Percentiles rank a stretch among this genome's conserved stretches.
Conservation (phyloP, 805 yeast genomes). For the Komagataella pseudopastoris region DNA sequence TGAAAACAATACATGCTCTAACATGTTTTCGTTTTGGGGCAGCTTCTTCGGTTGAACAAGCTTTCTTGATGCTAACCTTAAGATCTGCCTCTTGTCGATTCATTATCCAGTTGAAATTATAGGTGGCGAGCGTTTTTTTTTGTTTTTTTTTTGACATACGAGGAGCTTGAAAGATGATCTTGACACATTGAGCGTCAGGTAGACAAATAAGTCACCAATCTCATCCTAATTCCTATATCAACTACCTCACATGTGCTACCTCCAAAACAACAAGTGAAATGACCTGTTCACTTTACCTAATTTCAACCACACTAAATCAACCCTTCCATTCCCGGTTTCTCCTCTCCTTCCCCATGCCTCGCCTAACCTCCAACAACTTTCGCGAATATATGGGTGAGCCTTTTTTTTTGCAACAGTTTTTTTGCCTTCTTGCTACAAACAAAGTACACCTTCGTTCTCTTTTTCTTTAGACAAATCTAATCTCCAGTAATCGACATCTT, state of each 20-base stretch:
- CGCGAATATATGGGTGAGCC: background rate
- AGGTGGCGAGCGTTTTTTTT: background rate
- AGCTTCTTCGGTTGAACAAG: constrained; percentile 72
- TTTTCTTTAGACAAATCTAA: background rate
- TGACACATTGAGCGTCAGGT: background rate
- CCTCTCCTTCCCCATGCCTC: background rate
- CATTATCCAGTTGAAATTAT: constrained; percentile 7
- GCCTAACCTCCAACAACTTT: background rate
- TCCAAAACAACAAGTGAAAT: background rate
- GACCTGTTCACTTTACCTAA: too few species aligned
- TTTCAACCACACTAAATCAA: background rate
- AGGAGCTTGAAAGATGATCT: background rate
- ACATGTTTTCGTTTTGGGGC: constrained; percentile 97
- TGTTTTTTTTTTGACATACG: too few species aligned
- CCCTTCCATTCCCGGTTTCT: background rate
- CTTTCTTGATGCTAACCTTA: constrained; percentile 53
- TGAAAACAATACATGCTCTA: constrained; percentile 85
- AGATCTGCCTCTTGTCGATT: constrained; percentile 22
- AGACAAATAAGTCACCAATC: background rate
- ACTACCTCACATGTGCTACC: background rate
- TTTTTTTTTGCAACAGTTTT: background rate
- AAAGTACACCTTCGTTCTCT: background rate
- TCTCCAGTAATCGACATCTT: background rate
- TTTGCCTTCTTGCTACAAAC: background rate
- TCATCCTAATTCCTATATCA: background rate